These are phyloP conservation scores for Rickenella mellea DNA, from an alignment of 768 basidiomycete genomes.

Conservation along the genomic window DNA sequence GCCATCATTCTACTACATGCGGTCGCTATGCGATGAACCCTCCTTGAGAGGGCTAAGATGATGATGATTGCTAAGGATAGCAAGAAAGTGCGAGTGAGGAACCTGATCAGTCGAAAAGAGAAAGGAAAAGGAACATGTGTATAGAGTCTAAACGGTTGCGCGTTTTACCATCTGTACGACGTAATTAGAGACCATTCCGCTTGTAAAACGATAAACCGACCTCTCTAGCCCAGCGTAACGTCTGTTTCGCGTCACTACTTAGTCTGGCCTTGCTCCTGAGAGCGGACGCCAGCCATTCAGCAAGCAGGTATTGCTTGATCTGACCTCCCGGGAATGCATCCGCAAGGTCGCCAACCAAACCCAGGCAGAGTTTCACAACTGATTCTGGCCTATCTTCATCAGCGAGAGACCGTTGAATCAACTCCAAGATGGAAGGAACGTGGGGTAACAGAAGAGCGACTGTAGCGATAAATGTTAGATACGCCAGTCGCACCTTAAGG, in stretches of 20 bases:
- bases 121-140: constrained; percentile 3
- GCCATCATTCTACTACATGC: constrained; percentile 1
- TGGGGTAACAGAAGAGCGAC: constrained; percentile 57
- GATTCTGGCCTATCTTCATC: constrained; percentile 83
- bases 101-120: constrained; percentile 17
- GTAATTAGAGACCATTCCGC: not conserved
- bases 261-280: constrained; percentile 67
- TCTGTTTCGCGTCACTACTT: constrained; percentile 75
- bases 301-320: constrained; percentile 69
- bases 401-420: constrained; percentile 64
- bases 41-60: constrained; percentile 1
- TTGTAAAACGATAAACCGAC: constrained; percentile 29
- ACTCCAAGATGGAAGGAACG: constrained; percentile 64
- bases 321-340: constrained; percentile 77
- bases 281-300: constrained; percentile 70
- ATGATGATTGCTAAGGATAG: constrained; percentile 1
- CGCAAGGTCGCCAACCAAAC: constrained; percentile 88
- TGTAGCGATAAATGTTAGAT: constrained; percentile 14
- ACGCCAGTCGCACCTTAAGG: not conserved
- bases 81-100: constrained; percentile 8
- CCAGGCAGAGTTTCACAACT: constrained; percentile 66
- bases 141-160: constrained; percentile 54
- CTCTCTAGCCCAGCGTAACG: constrained; percentile 89
- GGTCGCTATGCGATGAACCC: not conserved
- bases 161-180: constrained; percentile 61